Base-by-base conservation (phyloP, 2,329 filamentous ascomycete genomes). In the Sclerotinia spermophila region DNA sequence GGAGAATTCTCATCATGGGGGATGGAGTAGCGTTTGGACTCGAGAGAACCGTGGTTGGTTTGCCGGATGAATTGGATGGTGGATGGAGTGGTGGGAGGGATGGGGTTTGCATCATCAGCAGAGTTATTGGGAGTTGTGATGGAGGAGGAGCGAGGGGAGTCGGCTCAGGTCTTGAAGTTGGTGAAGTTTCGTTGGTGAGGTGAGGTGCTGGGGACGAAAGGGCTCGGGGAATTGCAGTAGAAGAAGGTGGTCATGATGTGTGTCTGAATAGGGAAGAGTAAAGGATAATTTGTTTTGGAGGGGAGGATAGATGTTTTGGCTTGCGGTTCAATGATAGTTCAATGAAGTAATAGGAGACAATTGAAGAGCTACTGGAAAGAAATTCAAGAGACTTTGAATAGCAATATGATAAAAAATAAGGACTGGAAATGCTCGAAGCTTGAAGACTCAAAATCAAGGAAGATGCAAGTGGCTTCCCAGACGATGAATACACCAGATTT, bases 31-130 rank as follows among this genome's bases (percentile, higher is more conserved):
- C 82, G 74, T 71, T 80, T 84, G 64, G 76, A 79, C 68, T 85
- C 83, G 0, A 82, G 76, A 3, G 82, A 76, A 1, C 83, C 83
- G 71, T 78, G 83, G 74, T 84, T 84, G 73, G 83, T 77, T 76
- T 84, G 83, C 3, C 77, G 78, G 33, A 84, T 82, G 4, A 84
- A 74, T 74, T 84, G 82, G 3, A 85, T 74, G 24, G 75, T 82
- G 40, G 72, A 76, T 13, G 66, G 55, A 1, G 66, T 60, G n/a
- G 19, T 48, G 24, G 40, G 15, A 33, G 11, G 40, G 55, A 40
- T 59, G 21, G 55, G 56, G 24, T 24, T 68, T 30, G 40, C 48
- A 38, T 27, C 8, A 21, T 3, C 24, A 15, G 0, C 48, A 27
- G 11, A 30, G 19, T 53, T 3, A 17, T 35, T 11, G 3, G 45